A percentile compares a stretch with the other conserved stretches of the same genome.
These are phyloP conservation scores for Schizochytrium sp. DNA, from an alignment of 108 stramenopile genomes.

Conservation along the genomic window DNA sequence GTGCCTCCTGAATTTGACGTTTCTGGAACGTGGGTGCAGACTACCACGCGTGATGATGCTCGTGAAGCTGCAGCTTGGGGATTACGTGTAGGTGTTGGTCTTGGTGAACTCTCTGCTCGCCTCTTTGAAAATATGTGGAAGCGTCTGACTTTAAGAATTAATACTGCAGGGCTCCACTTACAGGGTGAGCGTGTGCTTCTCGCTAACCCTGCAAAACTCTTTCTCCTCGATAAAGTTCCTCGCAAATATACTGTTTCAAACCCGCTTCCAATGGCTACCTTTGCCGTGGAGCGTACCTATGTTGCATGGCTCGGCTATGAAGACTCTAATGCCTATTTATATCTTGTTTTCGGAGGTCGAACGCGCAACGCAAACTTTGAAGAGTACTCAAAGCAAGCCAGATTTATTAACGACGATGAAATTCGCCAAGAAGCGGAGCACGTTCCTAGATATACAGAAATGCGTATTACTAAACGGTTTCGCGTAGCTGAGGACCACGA, in stretches of 20 bases:
- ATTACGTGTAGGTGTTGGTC: background rate
- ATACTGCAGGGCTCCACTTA: constrained; percentile 5
- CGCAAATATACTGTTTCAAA: background rate
- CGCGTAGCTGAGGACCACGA: constrained; percentile 16
- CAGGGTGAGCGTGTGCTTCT: constrained; percentile 40
- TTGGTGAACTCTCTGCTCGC: constrained; percentile 40
- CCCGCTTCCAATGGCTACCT: constrained; percentile 44
- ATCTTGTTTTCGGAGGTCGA: constrained; percentile 5
- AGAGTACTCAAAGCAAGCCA: constrained; percentile 38
- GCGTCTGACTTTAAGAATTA: constrained; percentile 17
- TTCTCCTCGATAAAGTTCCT: background rate
- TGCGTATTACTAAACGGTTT: background rate
- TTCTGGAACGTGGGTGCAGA: constrained; percentile 21
- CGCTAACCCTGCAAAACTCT: constrained; percentile 39
- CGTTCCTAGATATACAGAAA: background rate
- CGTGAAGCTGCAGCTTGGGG: background rate
- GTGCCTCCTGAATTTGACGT: constrained; percentile 33
- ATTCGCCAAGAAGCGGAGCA: constrained; percentile 8
- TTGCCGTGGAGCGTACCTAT: background rate
- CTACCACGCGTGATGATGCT: background rate
- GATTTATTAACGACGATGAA: background rate
- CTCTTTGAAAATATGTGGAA: constrained; percentile 47
- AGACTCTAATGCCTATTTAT: background rate
- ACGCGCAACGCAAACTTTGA: constrained; percentile 34
- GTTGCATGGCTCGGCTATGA: constrained; percentile 3